phyloP scores from a whole-genome alignment of 495 filamentous ascomycete genomes.

The Lophiostoma macrostomum region DNA sequence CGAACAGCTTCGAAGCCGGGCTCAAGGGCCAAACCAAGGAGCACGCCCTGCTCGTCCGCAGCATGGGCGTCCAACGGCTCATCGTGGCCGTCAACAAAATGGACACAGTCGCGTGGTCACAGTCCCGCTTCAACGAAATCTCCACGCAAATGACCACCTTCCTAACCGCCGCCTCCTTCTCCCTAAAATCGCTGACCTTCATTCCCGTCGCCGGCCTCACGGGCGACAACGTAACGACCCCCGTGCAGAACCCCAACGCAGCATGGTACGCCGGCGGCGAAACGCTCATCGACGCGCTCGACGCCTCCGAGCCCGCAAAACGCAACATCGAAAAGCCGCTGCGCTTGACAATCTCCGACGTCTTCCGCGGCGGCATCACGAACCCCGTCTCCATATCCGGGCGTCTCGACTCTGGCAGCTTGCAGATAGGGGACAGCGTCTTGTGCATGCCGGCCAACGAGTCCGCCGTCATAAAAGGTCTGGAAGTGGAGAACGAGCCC shows the following conservation, averaged over 20 bases:
- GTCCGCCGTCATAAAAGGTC: constrained; percentile 69
- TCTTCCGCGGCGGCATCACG: constrained; percentile 73
- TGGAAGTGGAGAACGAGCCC: constrained; percentile 69
- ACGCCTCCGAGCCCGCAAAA: constrained; percentile 68
- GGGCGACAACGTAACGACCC: constrained; percentile 77
- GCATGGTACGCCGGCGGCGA: constrained; percentile 78
- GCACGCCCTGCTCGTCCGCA: constrained; percentile 83
- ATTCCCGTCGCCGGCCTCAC: constrained; percentile 84
- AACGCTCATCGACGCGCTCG: constrained; percentile 78
- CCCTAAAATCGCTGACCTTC: constrained; percentile 72
- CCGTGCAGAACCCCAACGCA: constrained; percentile 48
- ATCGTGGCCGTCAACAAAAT: constrained; percentile 95
- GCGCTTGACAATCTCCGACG: constrained; percentile 76
- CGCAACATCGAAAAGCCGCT: constrained; percentile 75
- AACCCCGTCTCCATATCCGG: constrained; percentile 78
- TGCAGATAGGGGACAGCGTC: constrained; percentile 80
- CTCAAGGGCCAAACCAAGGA: constrained; percentile 93
- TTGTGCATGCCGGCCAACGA: constrained; percentile 76
- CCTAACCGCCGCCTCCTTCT: constrained; percentile 76
- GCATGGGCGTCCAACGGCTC: constrained; percentile 84
- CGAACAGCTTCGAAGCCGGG: constrained; percentile 87
- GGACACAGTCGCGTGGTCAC: constrained; percentile 76
- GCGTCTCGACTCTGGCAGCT: constrained; percentile 75
- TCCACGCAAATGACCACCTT: constrained; percentile 78
- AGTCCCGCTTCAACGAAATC: constrained; percentile 80